These are phyloP conservation scores for Tolypocladium guangdongense DNA, from an alignment of 2,329 filamentous ascomycete genomes.

Conservation along the genomic window DNA sequence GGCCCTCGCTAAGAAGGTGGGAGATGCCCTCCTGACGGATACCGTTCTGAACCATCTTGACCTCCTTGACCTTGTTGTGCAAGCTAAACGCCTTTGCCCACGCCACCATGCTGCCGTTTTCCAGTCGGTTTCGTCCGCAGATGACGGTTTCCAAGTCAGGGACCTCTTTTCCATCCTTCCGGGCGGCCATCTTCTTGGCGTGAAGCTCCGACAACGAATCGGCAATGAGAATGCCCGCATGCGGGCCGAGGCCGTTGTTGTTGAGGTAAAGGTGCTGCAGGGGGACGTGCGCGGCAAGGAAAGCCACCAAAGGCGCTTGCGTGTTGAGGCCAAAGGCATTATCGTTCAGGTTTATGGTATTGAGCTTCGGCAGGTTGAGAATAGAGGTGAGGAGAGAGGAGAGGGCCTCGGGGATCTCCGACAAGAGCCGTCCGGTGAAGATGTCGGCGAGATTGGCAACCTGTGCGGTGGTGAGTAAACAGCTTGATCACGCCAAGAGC, in stretches of 20 bases:
- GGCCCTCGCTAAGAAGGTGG: slow-evolving; percentile 65
- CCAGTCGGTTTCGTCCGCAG: slow-evolving; percentile 88
- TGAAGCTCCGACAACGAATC: slow-evolving; percentile 78
- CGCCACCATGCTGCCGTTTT: slow-evolving; percentile 91
- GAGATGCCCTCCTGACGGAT: slow-evolving; percentile 90
- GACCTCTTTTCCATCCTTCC: slow-evolving; percentile 59
- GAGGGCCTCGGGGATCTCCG: slow-evolving; percentile 86
- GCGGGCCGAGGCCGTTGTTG: slow-evolving; percentile 93
- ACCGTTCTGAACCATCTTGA: slow-evolving; percentile 98
- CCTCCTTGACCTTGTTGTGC: slow-evolving; percentile 68
- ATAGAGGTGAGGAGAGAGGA: slow-evolving; percentile 77
- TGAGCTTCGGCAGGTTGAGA: slow-evolving; percentile 73
- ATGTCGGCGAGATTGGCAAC: slow-evolving; percentile 90
- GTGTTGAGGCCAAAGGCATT: slow-evolving; percentile 97
- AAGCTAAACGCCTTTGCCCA: slow-evolving; percentile 85
- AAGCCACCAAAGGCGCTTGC: slow-evolving; percentile 82
- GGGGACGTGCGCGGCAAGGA: slow-evolving; percentile 78
- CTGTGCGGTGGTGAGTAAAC: slow-evolving; percentile 21
- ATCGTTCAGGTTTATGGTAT: slow-evolving; percentile 91
- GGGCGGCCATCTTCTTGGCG: slow-evolving; percentile 69
- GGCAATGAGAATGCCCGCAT: slow-evolving; percentile 80
- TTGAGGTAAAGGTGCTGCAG: slow-evolving; percentile 93
- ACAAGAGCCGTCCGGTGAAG: slow-evolving; percentile 87
- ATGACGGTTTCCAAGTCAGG: slow-evolving; percentile 91
- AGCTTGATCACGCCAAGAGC: background rate